phyloP scores from a whole-genome alignment of 257 asterid species.

The Mentha longifolia region DNA sequence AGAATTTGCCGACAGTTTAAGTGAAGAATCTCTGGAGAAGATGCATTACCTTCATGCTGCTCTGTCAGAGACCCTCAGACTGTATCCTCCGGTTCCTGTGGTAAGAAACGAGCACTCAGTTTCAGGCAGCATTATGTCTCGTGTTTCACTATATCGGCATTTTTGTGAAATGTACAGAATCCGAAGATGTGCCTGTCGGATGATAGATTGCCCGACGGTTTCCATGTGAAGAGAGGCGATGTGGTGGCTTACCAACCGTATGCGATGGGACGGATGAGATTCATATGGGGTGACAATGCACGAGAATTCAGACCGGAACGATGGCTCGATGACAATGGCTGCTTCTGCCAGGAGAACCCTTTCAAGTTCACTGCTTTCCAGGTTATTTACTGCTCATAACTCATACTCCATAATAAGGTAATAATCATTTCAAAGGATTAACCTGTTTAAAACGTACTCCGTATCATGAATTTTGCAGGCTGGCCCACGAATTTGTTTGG shows the following conservation, averaged over 20 bases:
- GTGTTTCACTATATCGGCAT: not conserved
- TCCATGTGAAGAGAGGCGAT: slow-evolving; percentile 51
- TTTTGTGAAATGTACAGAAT: slow-evolving; percentile 31
- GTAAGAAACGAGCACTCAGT: slow-evolving; percentile 22
- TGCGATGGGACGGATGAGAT: slow-evolving; percentile 63
- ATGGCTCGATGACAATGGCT: slow-evolving; percentile 53
- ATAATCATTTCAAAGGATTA: not conserved
- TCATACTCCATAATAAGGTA: not conserved
- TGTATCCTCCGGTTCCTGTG: slow-evolving; percentile 64
- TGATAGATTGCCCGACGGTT: slow-evolving; percentile 61
- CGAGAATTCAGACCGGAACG: slow-evolving; percentile 52
- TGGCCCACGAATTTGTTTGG: slow-evolving; percentile 60
- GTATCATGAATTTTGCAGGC: slow-evolving; percentile 42
- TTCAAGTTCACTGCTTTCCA: slow-evolving; percentile 68
- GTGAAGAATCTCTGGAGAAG: slow-evolving; percentile 52
- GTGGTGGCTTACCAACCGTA: slow-evolving; percentile 52
- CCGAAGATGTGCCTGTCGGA: slow-evolving; percentile 50
- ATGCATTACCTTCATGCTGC: slow-evolving; percentile 68
- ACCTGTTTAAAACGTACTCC: not conserved
- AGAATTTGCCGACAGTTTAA: slow-evolving; percentile 41
- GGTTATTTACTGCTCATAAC: slow-evolving; percentile 29
- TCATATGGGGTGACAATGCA: slow-evolving; percentile 61
- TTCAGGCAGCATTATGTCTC: not conserved
- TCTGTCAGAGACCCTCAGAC: slow-evolving; percentile 57
- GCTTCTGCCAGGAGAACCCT: slow-evolving; percentile 52